These are phyloP conservation scores for Paecilomyces variotii DNA, from an alignment of 2,329 filamentous ascomycete genomes.

Conservation along the genomic window DNA sequence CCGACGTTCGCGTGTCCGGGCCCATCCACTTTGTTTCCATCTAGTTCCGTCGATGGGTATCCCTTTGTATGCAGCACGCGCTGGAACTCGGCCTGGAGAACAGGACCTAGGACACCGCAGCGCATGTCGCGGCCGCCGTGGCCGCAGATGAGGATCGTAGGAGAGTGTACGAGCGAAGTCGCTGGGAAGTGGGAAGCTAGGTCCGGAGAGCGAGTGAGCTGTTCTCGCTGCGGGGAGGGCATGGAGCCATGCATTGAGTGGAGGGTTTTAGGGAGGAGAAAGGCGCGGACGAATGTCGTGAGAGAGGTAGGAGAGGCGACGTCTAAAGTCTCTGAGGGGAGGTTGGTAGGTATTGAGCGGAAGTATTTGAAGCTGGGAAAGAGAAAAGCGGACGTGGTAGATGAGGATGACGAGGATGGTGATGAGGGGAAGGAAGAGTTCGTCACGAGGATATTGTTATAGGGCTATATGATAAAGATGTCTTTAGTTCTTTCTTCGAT, in stretches of 20 bases:
- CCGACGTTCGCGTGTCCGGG: constrained; percentile 31
- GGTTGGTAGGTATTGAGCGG: constrained; percentile 58
- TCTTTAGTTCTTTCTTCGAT: background rate
- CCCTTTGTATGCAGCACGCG: constrained; percentile 22
- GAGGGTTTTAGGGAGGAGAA: constrained; percentile 28
- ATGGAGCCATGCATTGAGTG: constrained; percentile 26
- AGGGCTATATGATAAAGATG: constrained; percentile 53
- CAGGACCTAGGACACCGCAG: constrained; percentile 72
- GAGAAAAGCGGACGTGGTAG: constrained; percentile 57
- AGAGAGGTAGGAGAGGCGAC: constrained; percentile 17
- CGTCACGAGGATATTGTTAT: constrained; percentile 69
- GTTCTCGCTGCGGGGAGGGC: constrained; percentile 17
- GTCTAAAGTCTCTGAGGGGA: constrained; percentile 41
- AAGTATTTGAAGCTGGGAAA: constrained; percentile 80
- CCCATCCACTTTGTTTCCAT: constrained; percentile 17
- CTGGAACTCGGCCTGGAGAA: constrained; percentile 64
- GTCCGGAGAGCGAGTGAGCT: constrained; percentile 42
- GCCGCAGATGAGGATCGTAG: constrained; percentile 70
- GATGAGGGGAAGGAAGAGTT: constrained; percentile 65
- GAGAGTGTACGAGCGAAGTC: constrained; percentile 52
- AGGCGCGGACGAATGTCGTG: constrained; percentile 38
- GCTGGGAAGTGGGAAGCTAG: constrained; percentile 46
- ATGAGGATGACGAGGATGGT: constrained; percentile 9
- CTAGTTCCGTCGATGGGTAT: constrained; percentile 16
- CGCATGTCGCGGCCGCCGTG: constrained; percentile 74